A percentile compares a stretch with the other conserved stretches of the same genome.
Conservation (phyloP, 1,284 basidiomycete genomes). For the Earliella scabrosa region DNA sequence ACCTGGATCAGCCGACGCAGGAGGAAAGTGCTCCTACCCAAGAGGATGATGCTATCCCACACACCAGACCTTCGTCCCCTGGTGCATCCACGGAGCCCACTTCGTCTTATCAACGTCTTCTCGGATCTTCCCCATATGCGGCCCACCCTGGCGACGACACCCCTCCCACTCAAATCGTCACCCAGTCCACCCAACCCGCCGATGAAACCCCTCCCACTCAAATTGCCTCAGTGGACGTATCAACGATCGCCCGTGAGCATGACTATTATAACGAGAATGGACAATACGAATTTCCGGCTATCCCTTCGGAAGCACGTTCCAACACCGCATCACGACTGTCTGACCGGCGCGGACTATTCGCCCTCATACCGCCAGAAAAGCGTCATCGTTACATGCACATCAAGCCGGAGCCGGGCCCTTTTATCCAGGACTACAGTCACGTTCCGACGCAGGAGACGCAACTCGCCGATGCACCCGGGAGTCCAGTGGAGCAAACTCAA, state of each 20-base stretch:
- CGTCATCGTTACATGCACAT: conserved; percentile 18
- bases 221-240: not conserved
- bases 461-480: not conserved
- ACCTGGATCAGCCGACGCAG: not conserved
- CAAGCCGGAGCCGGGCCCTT: not conserved
- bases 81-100: conserved; percentile 24
- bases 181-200: conserved; percentile 19
- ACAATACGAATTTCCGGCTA: conserved; percentile 12
- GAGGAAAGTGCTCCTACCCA: not conserved
- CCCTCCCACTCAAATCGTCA: conserved; percentile 15
- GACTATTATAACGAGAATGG: conserved; percentile 13
- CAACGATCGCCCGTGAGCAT: conserved; percentile 7
- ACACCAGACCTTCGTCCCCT: not conserved
- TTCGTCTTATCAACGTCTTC: conserved; percentile 25
- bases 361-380: conserved; percentile 16
- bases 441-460: not conserved
- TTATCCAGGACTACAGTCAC: not conserved
- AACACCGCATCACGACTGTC: conserved; percentile 5
- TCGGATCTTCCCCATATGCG: not conserved
- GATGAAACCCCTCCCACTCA: conserved; percentile 17
- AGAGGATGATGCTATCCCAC: not conserved
- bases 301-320: conserved; percentile 15
- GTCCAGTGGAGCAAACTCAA: conserved; percentile 12
- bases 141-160: conserved; percentile 17
- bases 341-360: conserved; percentile 2